Percentiles rank a stretch among this genome's conserved stretches.
Evolutionary conservation across 1,284 basidiomycete species (phyloP).

Genomic region (Ceratobasidium sp.): DNA sequence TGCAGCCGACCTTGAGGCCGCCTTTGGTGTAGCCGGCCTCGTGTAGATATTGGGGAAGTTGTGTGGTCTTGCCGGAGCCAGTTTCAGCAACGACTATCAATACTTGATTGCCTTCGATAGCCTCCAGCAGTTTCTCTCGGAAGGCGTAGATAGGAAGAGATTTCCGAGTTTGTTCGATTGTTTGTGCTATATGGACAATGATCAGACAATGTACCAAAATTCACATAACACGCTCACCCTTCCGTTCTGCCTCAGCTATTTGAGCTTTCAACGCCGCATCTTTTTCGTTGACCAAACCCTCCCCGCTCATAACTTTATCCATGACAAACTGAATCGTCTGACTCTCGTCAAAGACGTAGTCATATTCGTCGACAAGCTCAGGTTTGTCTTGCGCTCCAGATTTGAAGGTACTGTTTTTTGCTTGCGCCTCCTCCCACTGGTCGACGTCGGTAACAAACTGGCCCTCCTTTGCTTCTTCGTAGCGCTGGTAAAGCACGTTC

Average conservation of each 20-base stretch:
- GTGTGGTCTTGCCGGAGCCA: conserved; percentile 97
- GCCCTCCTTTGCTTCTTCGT: conserved; percentile 90
- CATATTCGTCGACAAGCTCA: conserved; percentile 84
- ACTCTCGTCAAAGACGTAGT: conserved; percentile 98
- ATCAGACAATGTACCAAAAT: conserved; percentile 32
- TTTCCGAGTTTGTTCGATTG: conserved; percentile 90
- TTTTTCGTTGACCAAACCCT: conserved; percentile 77
- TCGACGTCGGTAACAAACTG: conserved; percentile 96
- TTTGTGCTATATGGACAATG: conserved; percentile 63
- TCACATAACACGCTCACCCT: conserved; percentile 62
- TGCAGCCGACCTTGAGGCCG: conserved; percentile 94
- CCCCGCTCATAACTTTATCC: conserved; percentile 78
- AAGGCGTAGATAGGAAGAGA: conserved; percentile 89
- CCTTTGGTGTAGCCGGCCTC: conserved; percentile 93
- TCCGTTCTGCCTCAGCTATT: conserved; percentile 90
- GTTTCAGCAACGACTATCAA: conserved; percentile 93
- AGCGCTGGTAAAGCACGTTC: conserved; percentile 91
- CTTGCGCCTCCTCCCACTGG: conserved; percentile 94
- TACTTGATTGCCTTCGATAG: conserved; percentile 90
- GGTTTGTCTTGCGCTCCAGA: conserved; percentile 89
- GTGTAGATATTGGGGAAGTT: conserved; percentile 96
- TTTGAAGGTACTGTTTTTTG: conserved; percentile 85
- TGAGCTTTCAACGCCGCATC: conserved; percentile 86
- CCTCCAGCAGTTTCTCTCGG: conserved; percentile 85
- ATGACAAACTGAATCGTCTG: conserved; percentile 96